Percentiles rank a stretch among this genome's conserved stretches.
Evolutionary conservation across 768 basidiomycete species (phyloP).

Genomic region (Amanita exitialis): DNA sequence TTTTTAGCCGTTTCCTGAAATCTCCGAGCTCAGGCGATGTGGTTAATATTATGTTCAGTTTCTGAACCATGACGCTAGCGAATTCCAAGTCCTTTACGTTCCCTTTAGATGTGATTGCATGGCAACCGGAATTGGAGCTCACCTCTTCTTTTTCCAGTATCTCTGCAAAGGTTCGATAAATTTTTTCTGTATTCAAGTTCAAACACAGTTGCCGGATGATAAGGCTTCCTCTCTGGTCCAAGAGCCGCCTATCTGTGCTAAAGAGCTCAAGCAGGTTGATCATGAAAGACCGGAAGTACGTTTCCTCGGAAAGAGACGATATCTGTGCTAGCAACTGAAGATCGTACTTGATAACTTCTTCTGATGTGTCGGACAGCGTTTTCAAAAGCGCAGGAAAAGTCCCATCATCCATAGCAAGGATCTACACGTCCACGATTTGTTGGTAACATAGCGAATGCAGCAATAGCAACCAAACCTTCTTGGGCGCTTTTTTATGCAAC

Average conservation of each 20-base stretch:
- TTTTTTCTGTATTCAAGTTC: conserved; percentile 89
- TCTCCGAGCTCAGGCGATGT: conserved; percentile 95
- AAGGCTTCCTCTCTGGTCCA: conserved; percentile 88
- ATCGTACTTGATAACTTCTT: conserved; percentile 97
- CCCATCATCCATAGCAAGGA: conserved; percentile 91
- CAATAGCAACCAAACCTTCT: conserved; percentile 48
- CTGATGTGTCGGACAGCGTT: conserved; percentile 91
- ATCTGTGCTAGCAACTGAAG: conserved; percentile 95
- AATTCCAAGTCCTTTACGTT: conserved; percentile 82
- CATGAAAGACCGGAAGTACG: conserved; percentile 95
- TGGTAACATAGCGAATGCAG: background rate
- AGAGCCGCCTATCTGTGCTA: conserved; percentile 82
- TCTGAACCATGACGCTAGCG: conserved; percentile 95
- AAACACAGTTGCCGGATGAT: conserved; percentile 94
- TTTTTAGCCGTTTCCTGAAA: conserved; percentile 88
- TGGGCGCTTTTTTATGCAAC: conserved; percentile 96
- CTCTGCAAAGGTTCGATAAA: conserved; percentile 94
- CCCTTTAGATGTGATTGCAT: background rate
- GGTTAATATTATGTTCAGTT: conserved; percentile 92
- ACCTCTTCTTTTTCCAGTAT: conserved; percentile 98
- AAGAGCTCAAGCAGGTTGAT: conserved; percentile 90
- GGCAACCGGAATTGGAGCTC: conserved; percentile 11
- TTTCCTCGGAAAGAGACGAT: conserved; percentile 89
- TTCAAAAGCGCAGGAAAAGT: conserved; percentile 95
- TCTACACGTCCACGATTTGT: conserved; percentile 34